Evolutionary conservation across 768 basidiomycete genomes (phyloP), one percentile per base, ranked within the genome.

Genomic region (Termitomyces sp.): DNA sequence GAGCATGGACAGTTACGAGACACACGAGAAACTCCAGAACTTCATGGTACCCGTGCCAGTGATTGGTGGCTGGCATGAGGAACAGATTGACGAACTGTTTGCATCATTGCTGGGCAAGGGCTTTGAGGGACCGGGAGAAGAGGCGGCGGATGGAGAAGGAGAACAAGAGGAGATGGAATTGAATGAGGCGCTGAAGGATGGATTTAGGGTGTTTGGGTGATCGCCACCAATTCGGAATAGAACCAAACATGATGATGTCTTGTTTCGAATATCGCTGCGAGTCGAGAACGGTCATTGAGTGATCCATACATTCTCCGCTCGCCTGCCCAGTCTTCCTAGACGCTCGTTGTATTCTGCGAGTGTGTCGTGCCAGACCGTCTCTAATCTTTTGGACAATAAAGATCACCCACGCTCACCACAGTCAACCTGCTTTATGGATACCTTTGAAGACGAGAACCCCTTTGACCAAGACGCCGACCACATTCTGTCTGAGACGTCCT

Each of bases 31-130:
- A 74, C 76, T 97, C 50, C 92, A 94, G 70, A 94, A 94, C 71
- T 98, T 98, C 69, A 96, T 96, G 89, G 92, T 94, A 1, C 96
- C 96, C 6, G 86, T 94, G 13, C 81, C 83, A 7, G 68, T 76
- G 14, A 69, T 72, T 34, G 85, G 84, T 29, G 80, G 75, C 55
- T 99, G 97, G 97, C 93, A 96, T 61, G 94, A 98, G 59, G 93
- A 94, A 66, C 97, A 98, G 74, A 82, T 94, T 54, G 95, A 99
- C 67, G 96, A 98, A 69, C 72, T 98, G 54, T 98, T 99, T 71
- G 80, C 85, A 26, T 92, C 90, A 29, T 71, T 99, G 44, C 77
- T 98, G 31, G 94, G 95, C 1, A 86, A 79, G 67, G 87, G 87
- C 8, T 85, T 83, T 55, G 81, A 83, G 63, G 66, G 68, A 48